Conservation (phyloP, 768 basidiomycete genomes). For the Naganishia onofrii region DNA sequence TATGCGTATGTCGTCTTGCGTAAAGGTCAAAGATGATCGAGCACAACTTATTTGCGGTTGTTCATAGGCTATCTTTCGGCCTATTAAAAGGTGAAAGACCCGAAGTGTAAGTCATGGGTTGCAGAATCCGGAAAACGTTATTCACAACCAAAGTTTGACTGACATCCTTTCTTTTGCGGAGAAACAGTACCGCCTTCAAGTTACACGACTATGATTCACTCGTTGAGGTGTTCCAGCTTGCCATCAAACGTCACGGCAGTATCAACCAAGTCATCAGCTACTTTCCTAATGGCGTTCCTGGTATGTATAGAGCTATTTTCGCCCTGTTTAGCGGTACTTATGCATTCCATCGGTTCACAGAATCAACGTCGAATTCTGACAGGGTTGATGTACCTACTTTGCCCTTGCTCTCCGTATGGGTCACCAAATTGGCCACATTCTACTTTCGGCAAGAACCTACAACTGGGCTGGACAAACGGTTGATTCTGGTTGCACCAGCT, state of each 20-base stretch:
- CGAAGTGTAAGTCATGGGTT: not conserved
- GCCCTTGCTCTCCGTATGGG: conserved; percentile 3
- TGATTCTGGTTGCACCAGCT: conserved; percentile 7
- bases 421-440: conserved; percentile 20
- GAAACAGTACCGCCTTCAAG: not conserved
- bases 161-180: not conserved
- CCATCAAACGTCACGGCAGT: conserved; percentile 3
- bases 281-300: not conserved
- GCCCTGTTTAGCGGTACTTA: not conserved
- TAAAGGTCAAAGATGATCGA: not conserved
- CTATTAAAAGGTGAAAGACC: not conserved
- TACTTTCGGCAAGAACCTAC: conserved; percentile 6
- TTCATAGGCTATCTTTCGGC: not conserved
- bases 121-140: not conserved
- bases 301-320: not conserved
- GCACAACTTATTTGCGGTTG: not conserved
- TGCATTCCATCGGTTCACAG: not conserved
- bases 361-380: not conserved
- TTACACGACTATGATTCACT: not conserved
- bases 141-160: not conserved
- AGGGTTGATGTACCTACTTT: not conserved
- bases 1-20: not conserved
- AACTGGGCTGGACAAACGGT: not conserved
- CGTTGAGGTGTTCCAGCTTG: conserved; percentile 9
- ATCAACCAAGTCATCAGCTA: conserved; percentile 7